Evolutionary conservation across 208 protist species (phyloP).

Genomic region (Herpetomonas tarakana): DNA sequence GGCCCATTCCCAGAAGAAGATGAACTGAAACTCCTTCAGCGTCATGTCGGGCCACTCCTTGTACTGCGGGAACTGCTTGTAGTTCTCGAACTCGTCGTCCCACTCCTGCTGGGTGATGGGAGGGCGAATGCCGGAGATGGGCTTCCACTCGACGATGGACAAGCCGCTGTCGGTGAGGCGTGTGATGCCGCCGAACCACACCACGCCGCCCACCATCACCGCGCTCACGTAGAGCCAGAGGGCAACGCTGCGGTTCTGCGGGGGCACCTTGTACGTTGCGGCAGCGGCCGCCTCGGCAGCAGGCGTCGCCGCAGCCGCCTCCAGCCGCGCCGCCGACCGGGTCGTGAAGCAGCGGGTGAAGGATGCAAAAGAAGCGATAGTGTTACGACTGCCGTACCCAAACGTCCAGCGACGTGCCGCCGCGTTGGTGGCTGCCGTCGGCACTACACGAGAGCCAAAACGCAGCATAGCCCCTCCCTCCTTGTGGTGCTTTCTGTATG

Average conservation of each 20-base stretch:
- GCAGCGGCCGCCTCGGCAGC: background rate
- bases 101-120: constrained; percentile 91
- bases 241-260: constrained; percentile 65
- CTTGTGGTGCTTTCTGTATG: too few species aligned
- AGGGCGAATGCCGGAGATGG: constrained; percentile 84
- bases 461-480: too few species aligned
- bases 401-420: background rate
- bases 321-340: background rate
- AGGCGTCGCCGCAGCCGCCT: background rate
- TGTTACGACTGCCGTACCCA: background rate
- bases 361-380: too few species aligned
- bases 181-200: constrained; percentile 94
- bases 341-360: background rate
- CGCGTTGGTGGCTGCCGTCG: background rate
- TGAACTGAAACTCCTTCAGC: constrained; percentile 95
- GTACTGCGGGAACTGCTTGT: constrained; percentile 96
- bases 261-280: constrained; percentile 20
- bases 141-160: constrained; percentile 95
- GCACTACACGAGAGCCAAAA: background rate
- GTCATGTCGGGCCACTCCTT: constrained; percentile 93
- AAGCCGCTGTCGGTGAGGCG: constrained; percentile 94
- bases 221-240: constrained; percentile 88
- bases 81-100: constrained; percentile 95
- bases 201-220: constrained; percentile 86
- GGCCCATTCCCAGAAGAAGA: constrained; percentile 97